phyloP scores from a whole-genome alignment of 2,329 filamentous ascomycete species.

The Trichoderma aggressivum region DNA sequence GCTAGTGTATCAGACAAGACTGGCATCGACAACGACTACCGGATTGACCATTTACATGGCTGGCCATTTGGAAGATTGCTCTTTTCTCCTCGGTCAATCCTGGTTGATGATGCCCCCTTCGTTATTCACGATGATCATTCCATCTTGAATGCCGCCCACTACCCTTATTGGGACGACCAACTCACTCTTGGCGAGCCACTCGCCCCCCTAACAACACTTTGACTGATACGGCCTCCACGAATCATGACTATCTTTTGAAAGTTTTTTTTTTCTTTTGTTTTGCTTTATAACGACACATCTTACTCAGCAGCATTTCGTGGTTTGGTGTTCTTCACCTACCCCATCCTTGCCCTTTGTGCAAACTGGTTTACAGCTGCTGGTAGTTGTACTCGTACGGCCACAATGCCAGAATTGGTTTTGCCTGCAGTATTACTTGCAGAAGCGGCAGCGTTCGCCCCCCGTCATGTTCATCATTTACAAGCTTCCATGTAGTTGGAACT shows the following conservation, averaged over 20 bases:
- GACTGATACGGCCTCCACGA: not conserved
- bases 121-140: not conserved
- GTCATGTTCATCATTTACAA: constrained; percentile 1
- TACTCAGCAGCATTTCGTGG: not conserved
- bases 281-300: not conserved
- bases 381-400: not conserved
- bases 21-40: not conserved
- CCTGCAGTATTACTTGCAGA: constrained; percentile 10
- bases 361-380: not conserved
- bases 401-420: constrained; percentile 2
- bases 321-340: not conserved
- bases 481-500: constrained; percentile 19
- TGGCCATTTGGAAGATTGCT: not conserved
- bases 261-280: not conserved
- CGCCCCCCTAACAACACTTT: not conserved
- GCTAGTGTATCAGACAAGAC: not conserved
- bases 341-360: not conserved
- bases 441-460: not conserved
- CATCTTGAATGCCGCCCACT: not conserved
- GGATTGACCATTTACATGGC: not conserved
- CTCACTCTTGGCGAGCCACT: not conserved
- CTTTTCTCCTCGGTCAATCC: not conserved
- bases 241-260: not conserved
- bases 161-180: not conserved
- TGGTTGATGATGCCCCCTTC: not conserved